Evolutionary conservation across 148 eudicot genomes (phyloP), one percentile per base, ranked within the genome.

Genomic region (Arctostaphylos glauca): DNA sequence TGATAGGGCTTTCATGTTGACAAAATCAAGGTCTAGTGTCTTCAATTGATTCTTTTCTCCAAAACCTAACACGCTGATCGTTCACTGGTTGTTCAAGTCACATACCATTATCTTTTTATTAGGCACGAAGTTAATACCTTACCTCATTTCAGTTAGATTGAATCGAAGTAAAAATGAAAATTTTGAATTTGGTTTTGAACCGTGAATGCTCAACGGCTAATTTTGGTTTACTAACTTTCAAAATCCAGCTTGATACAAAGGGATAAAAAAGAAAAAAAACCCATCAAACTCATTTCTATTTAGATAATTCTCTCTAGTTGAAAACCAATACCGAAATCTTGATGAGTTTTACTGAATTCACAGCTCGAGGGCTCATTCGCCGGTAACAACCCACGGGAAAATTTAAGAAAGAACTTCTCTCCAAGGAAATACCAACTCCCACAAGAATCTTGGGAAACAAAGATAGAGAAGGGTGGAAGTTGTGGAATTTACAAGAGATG

Each of bases 1-100:
- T 76, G 96, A 80, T 25, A 96, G 96, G 87, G 91, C 90, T 89
- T 91, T 95, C 98, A 93, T 95, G 47, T 64, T 73, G 12, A 67
- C 74, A 81, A 41, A 80, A 15, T 49, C 19, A 80, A 41, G 52
- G 25, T 4, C 25, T 48, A 44, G 52, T 16, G 44, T 77, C 52
- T 78, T 78, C 81, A 78, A 78, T 56, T 59, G 70, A 58, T 47
- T 19, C 7, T 38, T 5, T 78, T 31, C 43, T 10, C 9, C 48
- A 31, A 59, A 50, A 75, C 23, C 83, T 68, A 52, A 43, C 10
- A 81, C 74, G 48, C 53, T 50, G 59, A 75, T 62, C 41, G 31
- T 55, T 67, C 48, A 50, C 79, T 41, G 48, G 25, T 9, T 46
- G 5, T 5, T 23, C 80, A 23, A 59, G 19, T 71, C 53, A 12